Conservation (phyloP, 2,329 filamentous ascomycete species). For the Alternaria gaisen region DNA sequence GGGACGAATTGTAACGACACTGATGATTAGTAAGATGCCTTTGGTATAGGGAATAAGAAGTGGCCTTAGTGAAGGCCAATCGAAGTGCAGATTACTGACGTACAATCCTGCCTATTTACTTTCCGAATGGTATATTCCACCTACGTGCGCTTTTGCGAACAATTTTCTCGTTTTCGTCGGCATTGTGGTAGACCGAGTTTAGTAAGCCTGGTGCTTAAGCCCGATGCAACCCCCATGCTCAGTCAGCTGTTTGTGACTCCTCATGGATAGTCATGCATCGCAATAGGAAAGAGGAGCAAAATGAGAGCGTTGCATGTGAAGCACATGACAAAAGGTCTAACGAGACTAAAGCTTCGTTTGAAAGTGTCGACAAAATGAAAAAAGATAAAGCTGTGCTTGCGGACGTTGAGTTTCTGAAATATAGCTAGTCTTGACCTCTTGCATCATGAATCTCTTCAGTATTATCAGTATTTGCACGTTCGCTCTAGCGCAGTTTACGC, state of each 20-base stretch:
- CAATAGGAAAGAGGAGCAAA: neutral
- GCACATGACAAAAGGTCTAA: neutral
- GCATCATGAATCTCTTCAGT: neutral
- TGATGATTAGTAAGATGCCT: neutral
- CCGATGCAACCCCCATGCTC: neutral
- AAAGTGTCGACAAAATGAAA: neutral
- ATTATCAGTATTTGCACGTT: neutral
- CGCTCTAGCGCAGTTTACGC: neutral
- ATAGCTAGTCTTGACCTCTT: neutral
- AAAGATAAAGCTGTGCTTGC: neutral
- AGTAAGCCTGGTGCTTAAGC: neutral
- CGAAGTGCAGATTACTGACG: neutral
- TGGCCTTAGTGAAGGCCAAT: neutral
- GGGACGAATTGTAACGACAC: conserved; percentile 26
- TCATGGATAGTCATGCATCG: neutral
- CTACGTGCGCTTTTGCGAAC: neutral
- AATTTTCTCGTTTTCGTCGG: neutral
- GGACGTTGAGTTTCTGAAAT: neutral
- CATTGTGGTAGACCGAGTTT: neutral
- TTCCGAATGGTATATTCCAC: neutral
- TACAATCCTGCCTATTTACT: too few relatives aligned
- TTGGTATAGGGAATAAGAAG: neutral
- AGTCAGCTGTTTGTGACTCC: neutral
- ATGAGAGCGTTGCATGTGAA: neutral
- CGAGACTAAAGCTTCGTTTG: neutral